Conservation (phyloP, 2,329 filamentous ascomycete species). For the Beauveria sp. region DNA sequence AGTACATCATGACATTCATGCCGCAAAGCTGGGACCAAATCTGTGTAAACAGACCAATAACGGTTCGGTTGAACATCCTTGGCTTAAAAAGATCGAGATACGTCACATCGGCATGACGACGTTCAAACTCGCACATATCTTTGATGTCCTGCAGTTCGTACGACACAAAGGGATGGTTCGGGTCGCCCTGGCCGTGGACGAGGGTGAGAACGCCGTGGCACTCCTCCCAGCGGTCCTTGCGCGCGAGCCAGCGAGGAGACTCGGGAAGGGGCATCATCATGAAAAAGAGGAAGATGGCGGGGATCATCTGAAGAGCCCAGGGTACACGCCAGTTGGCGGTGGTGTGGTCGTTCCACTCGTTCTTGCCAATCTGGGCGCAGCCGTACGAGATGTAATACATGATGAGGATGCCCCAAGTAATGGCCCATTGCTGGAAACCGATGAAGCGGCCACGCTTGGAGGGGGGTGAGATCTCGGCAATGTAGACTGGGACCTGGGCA, state of each 20-base stretch:
- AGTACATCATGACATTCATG: constrained; percentile 58
- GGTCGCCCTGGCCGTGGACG: constrained; percentile 60
- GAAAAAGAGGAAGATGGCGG: constrained; percentile 50
- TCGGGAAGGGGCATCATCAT: constrained; percentile 55
- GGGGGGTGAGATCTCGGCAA: constrained; percentile 54
- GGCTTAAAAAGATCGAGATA: constrained; percentile 67
- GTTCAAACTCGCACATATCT: constrained; percentile 66
- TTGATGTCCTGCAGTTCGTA: constrained; percentile 66
- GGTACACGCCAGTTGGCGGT: constrained; percentile 54
- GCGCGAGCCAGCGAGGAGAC: constrained; percentile 57
- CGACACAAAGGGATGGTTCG: constrained; percentile 55
- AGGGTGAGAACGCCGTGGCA: constrained; percentile 45
- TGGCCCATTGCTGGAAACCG: constrained; percentile 66
- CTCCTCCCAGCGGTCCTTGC: constrained; percentile 53
- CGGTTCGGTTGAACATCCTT: constrained; percentile 49
- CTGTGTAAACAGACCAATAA: constrained; percentile 45
- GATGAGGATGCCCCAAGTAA: constrained; percentile 59
- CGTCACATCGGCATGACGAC: constrained; percentile 58
- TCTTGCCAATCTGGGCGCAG: constrained; percentile 47
- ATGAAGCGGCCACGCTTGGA: constrained; percentile 58
- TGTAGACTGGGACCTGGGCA: constrained; percentile 63
- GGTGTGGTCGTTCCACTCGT: constrained; percentile 27
- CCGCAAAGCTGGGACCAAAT: constrained; percentile 51
- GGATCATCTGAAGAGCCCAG: constrained; percentile 59
- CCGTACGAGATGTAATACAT: constrained; percentile 65